Evolutionary conservation across 164 flowering plant species (phyloP).

Genomic region (Magnolia kwangsiensis): DNA sequence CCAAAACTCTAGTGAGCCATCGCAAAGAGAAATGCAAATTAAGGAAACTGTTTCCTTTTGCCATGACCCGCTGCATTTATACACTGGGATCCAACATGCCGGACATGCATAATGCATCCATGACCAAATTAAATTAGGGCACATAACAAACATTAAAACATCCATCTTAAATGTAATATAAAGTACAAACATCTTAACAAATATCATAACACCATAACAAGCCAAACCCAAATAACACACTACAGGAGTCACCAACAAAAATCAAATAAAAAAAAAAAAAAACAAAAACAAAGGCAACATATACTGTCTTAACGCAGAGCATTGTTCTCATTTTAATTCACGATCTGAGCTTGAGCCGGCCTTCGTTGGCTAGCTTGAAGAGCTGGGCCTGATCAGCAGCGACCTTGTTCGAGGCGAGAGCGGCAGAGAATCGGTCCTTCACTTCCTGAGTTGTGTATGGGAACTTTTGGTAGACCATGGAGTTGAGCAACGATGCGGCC

Average conservation of each 20-base stretch:
- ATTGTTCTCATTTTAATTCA: no score
- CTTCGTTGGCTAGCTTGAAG: constrained; percentile 83
- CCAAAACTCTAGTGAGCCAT: no score
- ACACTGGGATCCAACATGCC: no score
- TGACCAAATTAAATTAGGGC: no score
- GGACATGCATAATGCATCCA: no score
- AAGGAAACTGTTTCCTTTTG: no score
- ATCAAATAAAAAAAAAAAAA: background rate
- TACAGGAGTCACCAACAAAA: background rate
- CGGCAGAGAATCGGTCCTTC: constrained; percentile 40
- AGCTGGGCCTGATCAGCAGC: constrained; percentile 68
- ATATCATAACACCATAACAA: background rate
- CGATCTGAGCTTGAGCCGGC: constrained; percentile 39
- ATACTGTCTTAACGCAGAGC: no score
- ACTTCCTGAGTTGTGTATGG: constrained; percentile 67
- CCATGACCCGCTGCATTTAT: no score
- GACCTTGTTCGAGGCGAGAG: constrained; percentile 53
- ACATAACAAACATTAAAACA: no score
- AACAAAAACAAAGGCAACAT: background rate
- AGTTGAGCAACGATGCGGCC: constrained; percentile 76
- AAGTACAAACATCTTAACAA: background rate
- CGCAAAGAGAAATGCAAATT: no score
- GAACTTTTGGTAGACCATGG: constrained; percentile 57
- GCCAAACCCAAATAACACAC: background rate
- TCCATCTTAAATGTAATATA: no score